Evolutionary conservation across 495 filamentous ascomycete genomes (phyloP).

Genomic region (Penicillium subrubescens): DNA sequence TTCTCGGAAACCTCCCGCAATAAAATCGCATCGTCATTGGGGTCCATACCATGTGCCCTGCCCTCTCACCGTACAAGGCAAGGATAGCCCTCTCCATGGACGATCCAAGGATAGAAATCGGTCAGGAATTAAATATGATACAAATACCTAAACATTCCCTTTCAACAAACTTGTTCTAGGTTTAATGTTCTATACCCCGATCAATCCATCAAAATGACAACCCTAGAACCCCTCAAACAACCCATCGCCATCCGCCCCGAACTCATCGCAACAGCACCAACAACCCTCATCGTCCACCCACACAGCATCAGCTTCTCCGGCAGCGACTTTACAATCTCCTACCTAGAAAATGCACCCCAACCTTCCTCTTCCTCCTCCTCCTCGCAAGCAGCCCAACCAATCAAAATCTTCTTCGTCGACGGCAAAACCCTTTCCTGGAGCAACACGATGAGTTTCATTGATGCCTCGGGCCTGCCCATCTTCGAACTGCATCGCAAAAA

Average conservation of each 20-base stretch:
- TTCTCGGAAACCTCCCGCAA: background rate
- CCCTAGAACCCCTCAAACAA: background rate
- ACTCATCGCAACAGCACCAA: conserved; percentile 9
- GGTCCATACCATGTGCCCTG: background rate
- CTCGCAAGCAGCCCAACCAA: background rate
- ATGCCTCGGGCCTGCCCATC: conserved; percentile 16
- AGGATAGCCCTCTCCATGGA: background rate
- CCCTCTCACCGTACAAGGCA: background rate
- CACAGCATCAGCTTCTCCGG: conserved; percentile 10
- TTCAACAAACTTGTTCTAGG: background rate
- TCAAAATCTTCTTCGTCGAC: conserved; percentile 15
- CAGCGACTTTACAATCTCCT: conserved; percentile 21
- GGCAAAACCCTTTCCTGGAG: conserved; percentile 7
- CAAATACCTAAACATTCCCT: background rate
- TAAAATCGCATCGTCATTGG: background rate
- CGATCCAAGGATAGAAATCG: background rate
- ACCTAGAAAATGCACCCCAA: no score
- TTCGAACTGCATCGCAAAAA: conserved; percentile 20
- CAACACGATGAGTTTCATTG: conserved; percentile 14
- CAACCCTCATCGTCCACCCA: conserved; percentile 13
- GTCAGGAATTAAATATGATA: background rate
- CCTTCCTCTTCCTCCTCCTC: background rate
- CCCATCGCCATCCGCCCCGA: conserved; percentile 21
- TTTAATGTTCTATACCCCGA: background rate
- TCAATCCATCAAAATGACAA: background rate